A percentile compares a stretch with the other conserved stretches of the same genome.
Conservation (phyloP, 805 yeast species). For the Wickerhamiella allomyrinae region DNA sequence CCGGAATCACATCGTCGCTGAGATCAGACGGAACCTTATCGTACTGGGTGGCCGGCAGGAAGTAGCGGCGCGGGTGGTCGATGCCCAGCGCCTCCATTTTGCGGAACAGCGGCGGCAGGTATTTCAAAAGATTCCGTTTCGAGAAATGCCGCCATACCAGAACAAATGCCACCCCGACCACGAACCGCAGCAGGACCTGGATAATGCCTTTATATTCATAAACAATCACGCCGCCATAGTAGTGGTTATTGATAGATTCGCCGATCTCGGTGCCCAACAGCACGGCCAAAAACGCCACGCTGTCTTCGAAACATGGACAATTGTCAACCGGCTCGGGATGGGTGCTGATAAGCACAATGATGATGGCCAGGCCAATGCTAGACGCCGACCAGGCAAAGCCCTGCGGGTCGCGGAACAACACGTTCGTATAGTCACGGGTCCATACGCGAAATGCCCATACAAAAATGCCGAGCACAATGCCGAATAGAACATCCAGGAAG, state of each 20-base stretch:
- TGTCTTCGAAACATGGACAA: slow-evolving; percentile 93
- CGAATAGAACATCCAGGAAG: slow-evolving; percentile 55
- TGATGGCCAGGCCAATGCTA: slow-evolving; percentile 1
- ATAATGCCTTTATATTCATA: background rate
- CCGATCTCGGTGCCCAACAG: slow-evolving; percentile 52
- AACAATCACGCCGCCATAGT: background rate
- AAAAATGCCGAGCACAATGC: slow-evolving; percentile 46
- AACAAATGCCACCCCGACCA: slow-evolving; percentile 48
- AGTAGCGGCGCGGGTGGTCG: slow-evolving; percentile 28
- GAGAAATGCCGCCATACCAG: slow-evolving; percentile 60
- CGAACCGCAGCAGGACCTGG: slow-evolving; percentile 32
- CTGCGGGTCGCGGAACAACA: slow-evolving; percentile 1
- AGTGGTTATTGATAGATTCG: background rate
- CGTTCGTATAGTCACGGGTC: slow-evolving; percentile 21
- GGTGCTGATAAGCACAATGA: slow-evolving; percentile 34
- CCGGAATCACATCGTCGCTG: slow-evolving; percentile 22
- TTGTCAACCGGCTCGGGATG: slow-evolving; percentile 82
- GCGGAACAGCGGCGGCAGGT: slow-evolving; percentile 48
- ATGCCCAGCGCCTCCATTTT: slow-evolving; percentile 25
- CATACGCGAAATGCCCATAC: slow-evolving; percentile 36
- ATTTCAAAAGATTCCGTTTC: slow-evolving; percentile 46
- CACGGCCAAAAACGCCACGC: slow-evolving; percentile 86
- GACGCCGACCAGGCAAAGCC: slow-evolving; percentile 2
- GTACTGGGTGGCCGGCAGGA: slow-evolving; percentile 26
- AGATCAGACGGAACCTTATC: slow-evolving; percentile 20